Evolutionary conservation across 176 grass and related monocot genomes (phyloP), one percentile per base, ranked within the genome.

Genomic region (Tillandsia fasciculata): DNA sequence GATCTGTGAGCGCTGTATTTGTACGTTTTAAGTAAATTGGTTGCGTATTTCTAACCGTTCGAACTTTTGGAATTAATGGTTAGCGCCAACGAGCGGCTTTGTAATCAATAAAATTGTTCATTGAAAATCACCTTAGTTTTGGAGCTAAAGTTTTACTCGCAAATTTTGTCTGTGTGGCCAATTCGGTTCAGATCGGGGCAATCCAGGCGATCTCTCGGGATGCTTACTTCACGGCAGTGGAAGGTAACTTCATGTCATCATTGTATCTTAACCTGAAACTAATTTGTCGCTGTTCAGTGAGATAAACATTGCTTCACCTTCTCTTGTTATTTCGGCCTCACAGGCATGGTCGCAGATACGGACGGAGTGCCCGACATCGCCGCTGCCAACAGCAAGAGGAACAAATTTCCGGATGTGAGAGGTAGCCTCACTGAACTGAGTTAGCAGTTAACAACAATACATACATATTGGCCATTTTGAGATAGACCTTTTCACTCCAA

Each of bases 131-230:
- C 12, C 12, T 24, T 12, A 24, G 1, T 56, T 42, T 48, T 4
- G 14, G 12, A 42, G 7, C 33, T 1, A 42, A 42, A 42, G 4
- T 42, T 61, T 18, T 0, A 64, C 33, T 15, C 8, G n/a, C 10
- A 56, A 22, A 3, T 68, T 26, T 12, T 20, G 24, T 29, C n/a
- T 81, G n/a, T 73, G 6, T 69, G 49, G 9, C 20, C 29, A 2
- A 24, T 29, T 10, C 1, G 12, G 14, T 72, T 48, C 24, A 97
- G 89, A 97, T 92, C 61, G 89, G 93, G 11, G 89, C 86, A 22
- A 77, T 87, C 1, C 89, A 90, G 79, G 89, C 93, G 42, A 79
- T 87, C 42, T 70, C 93, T 3, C 76, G 89, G 28, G 89, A 97
- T 49, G 87, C 81, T 0, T 97, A 97, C 79, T 83, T 87, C 71